Conservation (phyloP, 116 monocot genomes). For the Iris pallida region DNA sequence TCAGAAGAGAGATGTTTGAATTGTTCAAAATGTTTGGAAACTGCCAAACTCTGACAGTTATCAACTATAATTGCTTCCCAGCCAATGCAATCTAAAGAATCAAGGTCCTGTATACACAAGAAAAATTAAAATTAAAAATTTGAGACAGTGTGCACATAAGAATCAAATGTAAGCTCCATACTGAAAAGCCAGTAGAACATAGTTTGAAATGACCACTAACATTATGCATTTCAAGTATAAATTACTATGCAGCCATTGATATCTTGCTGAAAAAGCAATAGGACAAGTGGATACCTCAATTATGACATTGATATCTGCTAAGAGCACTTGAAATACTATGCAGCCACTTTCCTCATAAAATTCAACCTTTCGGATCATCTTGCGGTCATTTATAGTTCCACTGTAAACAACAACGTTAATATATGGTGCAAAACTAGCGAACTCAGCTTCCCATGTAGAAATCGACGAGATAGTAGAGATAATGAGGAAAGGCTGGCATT, state of each 20-base stretch:
- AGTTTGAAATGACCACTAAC: no score
- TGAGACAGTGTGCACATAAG: background rate
- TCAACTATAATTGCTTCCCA: conserved; percentile 81
- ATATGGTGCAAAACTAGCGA: conserved; percentile 53
- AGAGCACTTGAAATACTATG: conserved; percentile 69
- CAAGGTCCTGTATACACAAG: conserved; percentile 44
- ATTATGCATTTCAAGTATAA: no score
- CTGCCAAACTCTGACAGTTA: conserved; percentile 53
- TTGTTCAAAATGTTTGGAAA: conserved; percentile 52
- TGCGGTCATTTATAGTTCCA: conserved; percentile 50
- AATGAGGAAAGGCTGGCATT: conserved; percentile 53
- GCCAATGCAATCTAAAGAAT: conserved; percentile 34
- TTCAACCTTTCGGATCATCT: conserved; percentile 45
- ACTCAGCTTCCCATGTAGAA: conserved; percentile 57
- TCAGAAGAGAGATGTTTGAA: conserved; percentile 40
- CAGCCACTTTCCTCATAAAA: conserved; percentile 65
- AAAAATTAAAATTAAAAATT: conserved; percentile 2
- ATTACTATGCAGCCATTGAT: no score
- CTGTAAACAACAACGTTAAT: conserved; percentile 55
- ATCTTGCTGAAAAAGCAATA: conserved; percentile 1
- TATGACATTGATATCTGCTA: conserved; percentile 46
- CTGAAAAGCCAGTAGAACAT: no score
- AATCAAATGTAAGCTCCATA: no score
- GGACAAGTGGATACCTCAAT: conserved; percentile 46
- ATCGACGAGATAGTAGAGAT: conserved; percentile 43